These are phyloP conservation scores for Nemania sp. DNA, from an alignment of 2,329 filamentous ascomycete species.

Conservation along the genomic window DNA sequence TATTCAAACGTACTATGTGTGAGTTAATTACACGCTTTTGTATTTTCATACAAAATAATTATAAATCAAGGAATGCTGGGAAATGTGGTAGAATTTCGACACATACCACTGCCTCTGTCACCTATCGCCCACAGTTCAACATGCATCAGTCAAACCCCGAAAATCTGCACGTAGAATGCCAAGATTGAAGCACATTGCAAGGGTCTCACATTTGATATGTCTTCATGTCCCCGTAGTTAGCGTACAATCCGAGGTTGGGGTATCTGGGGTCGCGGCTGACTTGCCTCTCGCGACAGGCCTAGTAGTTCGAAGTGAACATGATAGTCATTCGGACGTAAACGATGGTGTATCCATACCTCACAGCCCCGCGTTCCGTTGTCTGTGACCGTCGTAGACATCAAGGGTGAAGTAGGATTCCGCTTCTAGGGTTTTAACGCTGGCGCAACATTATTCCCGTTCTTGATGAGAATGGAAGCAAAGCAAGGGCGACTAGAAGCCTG, in stretches of 20 bases:
- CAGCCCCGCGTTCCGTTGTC: slow-evolving; percentile 6
- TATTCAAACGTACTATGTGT: too few species aligned
- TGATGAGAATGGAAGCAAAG: slow-evolving; percentile 10
- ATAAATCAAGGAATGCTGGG: too few species aligned
- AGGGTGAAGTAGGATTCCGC: background rate
- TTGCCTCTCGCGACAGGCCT: slow-evolving; percentile 22
- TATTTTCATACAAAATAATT: too few species aligned
- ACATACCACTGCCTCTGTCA: background rate
- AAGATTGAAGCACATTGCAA: background rate
- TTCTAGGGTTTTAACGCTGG: too few species aligned
- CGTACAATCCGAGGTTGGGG: too few species aligned
- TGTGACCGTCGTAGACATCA: slow-evolving; percentile 6
- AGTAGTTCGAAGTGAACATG: background rate
- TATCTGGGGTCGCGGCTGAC: background rate
- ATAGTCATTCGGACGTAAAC: background rate
- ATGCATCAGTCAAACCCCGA: background rate
- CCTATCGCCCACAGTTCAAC: background rate
- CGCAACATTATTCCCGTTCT: background rate
- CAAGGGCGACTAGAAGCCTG: background rate
- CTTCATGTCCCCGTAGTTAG: background rate
- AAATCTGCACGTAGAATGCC: background rate
- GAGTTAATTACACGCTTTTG: too few species aligned
- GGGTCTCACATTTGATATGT: slow-evolving; percentile 17
- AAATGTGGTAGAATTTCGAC: too few species aligned
- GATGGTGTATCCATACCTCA: slow-evolving; percentile 8